A percentile compares a stretch with the other conserved stretches of the same genome.
These are phyloP conservation scores for Penicillium nucicola DNA, from an alignment of 495 filamentous ascomycete species.

Conservation along the genomic window DNA sequence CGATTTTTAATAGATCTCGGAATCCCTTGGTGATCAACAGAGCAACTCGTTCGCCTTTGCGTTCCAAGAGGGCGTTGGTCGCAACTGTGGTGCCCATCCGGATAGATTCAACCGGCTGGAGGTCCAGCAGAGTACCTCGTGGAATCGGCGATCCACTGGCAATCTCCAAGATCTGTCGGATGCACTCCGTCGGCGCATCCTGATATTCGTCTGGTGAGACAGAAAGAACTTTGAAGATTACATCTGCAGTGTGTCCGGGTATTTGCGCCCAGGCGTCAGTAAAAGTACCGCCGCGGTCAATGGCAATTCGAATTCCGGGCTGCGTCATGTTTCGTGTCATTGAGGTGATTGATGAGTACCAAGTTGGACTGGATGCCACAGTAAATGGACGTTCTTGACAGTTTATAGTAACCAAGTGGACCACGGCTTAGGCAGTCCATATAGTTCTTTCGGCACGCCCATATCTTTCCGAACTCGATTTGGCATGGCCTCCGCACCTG, in stretches of 20 bases:
- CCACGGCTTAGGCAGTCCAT: no score
- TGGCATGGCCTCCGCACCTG: no score
- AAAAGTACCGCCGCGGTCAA: conserved; percentile 63
- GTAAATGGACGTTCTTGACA: no score
- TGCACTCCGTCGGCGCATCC: conserved; percentile 88
- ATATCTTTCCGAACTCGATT: no score
- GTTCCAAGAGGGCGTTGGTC: conserved; percentile 84
- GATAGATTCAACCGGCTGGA: conserved; percentile 74
- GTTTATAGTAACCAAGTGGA: no score
- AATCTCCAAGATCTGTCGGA: conserved; percentile 81
- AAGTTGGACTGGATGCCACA: no score
- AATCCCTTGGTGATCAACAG: conserved; percentile 92
- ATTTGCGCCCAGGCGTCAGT: conserved; percentile 59
- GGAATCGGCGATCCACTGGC: conserved; percentile 75
- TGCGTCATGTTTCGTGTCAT: not conserved
- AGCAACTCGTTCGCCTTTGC: conserved; percentile 90
- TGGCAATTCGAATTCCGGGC: conserved; percentile 24
- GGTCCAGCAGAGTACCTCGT: conserved; percentile 77
- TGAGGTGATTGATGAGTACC: no score
- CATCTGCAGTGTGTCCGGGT: conserved; percentile 44
- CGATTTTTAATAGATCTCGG: conserved; percentile 84
- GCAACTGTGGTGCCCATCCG: conserved; percentile 90
- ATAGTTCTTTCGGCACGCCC: no score
- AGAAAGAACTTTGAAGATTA: conserved; percentile 84
- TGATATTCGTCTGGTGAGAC: conserved; percentile 84